Percentiles rank a stretch among this genome's conserved stretches.
Evolutionary conservation across 805 yeast species (phyloP).

Genomic region (Grigorovia transvaalensis): DNA sequence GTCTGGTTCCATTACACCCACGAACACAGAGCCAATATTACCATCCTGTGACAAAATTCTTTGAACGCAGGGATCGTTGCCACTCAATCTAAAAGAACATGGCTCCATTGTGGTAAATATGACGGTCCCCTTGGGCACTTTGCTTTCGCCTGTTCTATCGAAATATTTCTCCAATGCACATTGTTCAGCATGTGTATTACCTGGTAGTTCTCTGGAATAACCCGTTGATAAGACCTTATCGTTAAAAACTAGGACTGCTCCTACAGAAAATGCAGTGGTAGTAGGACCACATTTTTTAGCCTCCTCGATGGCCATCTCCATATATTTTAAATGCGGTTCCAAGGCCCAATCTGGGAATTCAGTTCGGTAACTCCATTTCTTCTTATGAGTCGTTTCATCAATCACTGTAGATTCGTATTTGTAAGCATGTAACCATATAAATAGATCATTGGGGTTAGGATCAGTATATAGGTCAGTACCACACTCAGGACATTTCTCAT

Average conservation of each 20-base stretch:
- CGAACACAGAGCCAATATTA: constrained; percentile 62
- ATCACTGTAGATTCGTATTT: constrained; percentile 48
- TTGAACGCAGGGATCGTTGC: constrained; percentile 80
- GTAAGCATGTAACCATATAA: constrained; percentile 83
- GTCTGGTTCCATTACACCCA: constrained; percentile 86
- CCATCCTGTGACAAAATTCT: constrained; percentile 47
- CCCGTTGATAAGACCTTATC: constrained; percentile 63
- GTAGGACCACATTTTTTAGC: constrained; percentile 78
- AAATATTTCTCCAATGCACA: constrained; percentile 76
- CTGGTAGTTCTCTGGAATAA: constrained; percentile 80
- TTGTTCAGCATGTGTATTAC: constrained; percentile 96
- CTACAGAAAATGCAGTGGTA: constrained; percentile 82
- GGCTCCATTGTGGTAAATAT: constrained; percentile 97
- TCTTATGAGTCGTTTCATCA: constrained; percentile 16
- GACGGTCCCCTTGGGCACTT: constrained; percentile 66
- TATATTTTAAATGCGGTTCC: constrained; percentile 43
- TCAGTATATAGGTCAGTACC: constrained; percentile 65
- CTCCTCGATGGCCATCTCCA: constrained; percentile 66
- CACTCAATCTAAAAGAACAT: constrained; percentile 79
- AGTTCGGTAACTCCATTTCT: constrained; percentile 63
- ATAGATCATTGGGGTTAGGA: constrained; percentile 81
- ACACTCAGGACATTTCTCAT: constrained; percentile 53
- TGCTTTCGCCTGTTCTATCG: constrained; percentile 21
- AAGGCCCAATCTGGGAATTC: constrained; percentile 77
- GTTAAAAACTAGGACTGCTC: constrained; percentile 69